Base-by-base conservation (phyloP, 257 asterid genomes). In the Osmanthus fragrans region DNA sequence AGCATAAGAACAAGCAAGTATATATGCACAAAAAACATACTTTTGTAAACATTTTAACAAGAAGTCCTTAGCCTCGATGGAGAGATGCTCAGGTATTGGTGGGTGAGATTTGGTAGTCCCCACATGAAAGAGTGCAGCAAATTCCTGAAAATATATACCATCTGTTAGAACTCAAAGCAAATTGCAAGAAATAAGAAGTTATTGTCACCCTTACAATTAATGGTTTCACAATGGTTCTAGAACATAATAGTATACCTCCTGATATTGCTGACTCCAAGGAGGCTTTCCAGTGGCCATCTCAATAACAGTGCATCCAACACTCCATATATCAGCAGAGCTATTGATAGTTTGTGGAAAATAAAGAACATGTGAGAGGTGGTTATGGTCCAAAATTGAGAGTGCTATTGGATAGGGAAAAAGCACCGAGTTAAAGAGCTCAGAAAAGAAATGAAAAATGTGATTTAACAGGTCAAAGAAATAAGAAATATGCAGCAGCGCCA, bases 271-370 rank as follows among this genome's bases (percentile, higher is more conserved):
- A 83, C 99, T 96, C 99, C 99, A 96, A 34, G 98, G 99, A 85
- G 99, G 97, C 85, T 94, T 96, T 68, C 98, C 99, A 10, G 97
- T 96, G 70, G 99, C 99, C 99, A 96, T 96, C 90, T 96, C 99
- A 78, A 96, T 94, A 56, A 96, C 88, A 34, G 99, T 96, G 83
- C 99, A 96, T 76, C 99, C 99, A 73, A 96, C 99, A 86, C 99
- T 96, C 99, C 98, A 96, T 85, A 96, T 91, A 86, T 96, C 99
- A 51, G 98, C 99, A 67, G 99, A 92, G 88, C 99, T 96, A 89
- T 58, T 23, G 29, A 21, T 56, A 56, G 2, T 58, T 58, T 58
- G 16, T 0, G 25, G 66, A 21, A n/a, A 58, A 58, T 8, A 58
- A 21, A 58, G 30, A 58, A 58, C 30, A 9, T 7, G 30, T 58